These are phyloP conservation scores for Alloteropsis semialata DNA, from an alignment of 176 grass and related monocot species.

Conservation along the genomic window DNA sequence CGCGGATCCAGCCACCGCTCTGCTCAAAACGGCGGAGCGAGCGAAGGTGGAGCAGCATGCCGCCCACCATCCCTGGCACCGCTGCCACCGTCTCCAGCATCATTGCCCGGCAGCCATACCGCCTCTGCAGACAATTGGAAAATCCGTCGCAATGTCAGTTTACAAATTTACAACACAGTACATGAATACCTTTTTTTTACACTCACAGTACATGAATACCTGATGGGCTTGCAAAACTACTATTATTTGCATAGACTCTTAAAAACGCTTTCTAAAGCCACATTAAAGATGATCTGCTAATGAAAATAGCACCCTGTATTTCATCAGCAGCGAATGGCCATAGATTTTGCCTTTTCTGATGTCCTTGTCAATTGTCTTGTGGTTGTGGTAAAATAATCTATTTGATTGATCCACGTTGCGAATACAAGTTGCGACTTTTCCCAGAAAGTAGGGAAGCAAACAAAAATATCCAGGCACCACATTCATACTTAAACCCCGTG, in stretches of 20 bases:
- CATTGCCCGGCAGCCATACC: constrained; percentile 56
- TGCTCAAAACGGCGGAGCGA: constrained; percentile 55
- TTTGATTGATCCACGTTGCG: neutral
- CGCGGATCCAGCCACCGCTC: constrained; percentile 55
- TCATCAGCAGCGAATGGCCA: neutral
- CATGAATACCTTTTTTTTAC: too few species aligned
- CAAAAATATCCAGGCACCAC: neutral
- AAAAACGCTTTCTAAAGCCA: neutral
- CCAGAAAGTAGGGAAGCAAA: neutral
- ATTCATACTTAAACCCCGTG: neutral
- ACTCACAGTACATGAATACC: too few species aligned
- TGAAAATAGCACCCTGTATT: neutral
- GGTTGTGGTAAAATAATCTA: neutral
- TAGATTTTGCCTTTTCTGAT: neutral
- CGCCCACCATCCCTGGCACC: constrained; percentile 53
- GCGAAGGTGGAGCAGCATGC: constrained; percentile 58
- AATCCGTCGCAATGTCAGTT: constrained; percentile 16
- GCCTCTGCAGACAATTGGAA: constrained; percentile 32
- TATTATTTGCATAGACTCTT: neutral
- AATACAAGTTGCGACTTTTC: neutral
- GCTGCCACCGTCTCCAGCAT: constrained; percentile 58
- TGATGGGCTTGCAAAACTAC: neutral
- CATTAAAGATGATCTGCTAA: neutral
- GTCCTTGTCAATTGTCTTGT: neutral
- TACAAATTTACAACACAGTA: neutral